phyloP scores from a whole-genome alignment of 2,329 filamentous ascomycete species.

The Pseudogymnoascus sp. region DNA sequence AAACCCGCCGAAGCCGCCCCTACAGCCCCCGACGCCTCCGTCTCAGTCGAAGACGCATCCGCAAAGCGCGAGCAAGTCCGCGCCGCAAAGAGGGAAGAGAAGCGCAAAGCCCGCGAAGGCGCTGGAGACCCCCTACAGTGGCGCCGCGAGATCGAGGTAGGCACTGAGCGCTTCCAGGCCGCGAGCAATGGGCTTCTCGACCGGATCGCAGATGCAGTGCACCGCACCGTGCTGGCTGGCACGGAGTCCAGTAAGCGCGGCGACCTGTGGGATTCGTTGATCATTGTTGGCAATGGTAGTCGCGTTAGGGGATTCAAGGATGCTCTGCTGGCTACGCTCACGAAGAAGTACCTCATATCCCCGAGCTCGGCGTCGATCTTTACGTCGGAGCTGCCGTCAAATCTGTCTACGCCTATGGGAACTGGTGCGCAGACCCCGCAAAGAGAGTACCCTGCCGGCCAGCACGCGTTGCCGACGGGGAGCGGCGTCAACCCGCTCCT shows the following conservation, averaged over 20 bases:
- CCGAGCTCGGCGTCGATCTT: constrained; percentile 93
- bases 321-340: constrained; percentile 72
- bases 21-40: constrained; percentile 12
- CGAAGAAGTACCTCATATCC: constrained; percentile 78
- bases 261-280: constrained; percentile 82
- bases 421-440: constrained; percentile 90
- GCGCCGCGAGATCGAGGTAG: constrained; percentile 66
- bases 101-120: constrained; percentile 24
- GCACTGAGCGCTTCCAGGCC: constrained; percentile 65
- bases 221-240: constrained; percentile 73
- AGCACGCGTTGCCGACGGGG: constrained; percentile 50
- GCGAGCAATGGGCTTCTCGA: constrained; percentile 68
- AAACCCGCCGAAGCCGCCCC: constrained; percentile 10
- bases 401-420: constrained; percentile 81
- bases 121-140: constrained; percentile 42
- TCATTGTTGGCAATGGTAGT: constrained; percentile 84
- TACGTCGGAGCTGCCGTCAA: constrained; percentile 90
- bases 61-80: constrained; percentile 21
- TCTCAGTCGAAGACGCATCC: constrained; percentile 20
- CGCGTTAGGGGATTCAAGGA: constrained; percentile 74
- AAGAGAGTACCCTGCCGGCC: constrained; percentile 35
- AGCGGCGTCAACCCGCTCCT: constrained; percentile 78
- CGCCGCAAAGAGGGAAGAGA: constrained; percentile 25
- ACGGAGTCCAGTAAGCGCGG: constrained; percentile 78
- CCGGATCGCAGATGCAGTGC: constrained; percentile 74